Conservation (phyloP, 139 green algal species). For the Ettlia oleoabundans region DNA sequence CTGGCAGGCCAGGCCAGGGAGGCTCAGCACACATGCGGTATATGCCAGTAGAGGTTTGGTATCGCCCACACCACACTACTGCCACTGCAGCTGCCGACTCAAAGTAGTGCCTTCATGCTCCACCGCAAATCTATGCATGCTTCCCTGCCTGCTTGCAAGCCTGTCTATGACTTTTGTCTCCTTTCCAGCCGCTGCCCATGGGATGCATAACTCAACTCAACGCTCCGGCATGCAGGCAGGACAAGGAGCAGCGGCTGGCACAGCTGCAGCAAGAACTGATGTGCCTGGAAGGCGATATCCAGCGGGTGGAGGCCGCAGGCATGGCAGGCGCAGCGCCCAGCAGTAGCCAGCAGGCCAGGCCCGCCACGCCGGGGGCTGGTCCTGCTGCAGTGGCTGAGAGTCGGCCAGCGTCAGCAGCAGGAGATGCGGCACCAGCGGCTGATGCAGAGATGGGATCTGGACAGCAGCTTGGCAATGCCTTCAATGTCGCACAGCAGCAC, state of each 20-base stretch:
- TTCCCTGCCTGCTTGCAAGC: not conserved
- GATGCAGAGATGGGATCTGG: no score
- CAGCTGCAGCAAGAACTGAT: constrained; percentile 66
- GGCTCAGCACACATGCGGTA: not conserved
- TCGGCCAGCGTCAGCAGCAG: not conserved
- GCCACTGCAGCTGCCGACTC: no score
- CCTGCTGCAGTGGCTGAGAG: constrained; percentile 3
- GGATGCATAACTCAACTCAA: not conserved
- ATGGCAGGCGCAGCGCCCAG: not conserved
- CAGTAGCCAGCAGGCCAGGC: constrained; percentile 22
- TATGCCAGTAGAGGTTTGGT: not conserved
- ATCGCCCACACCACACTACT: no score
- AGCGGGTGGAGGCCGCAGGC: constrained; percentile 37
- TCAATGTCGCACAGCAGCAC: no score
- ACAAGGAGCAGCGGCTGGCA: constrained; percentile 49
- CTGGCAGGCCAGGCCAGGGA: not conserved
- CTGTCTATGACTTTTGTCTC: not conserved
- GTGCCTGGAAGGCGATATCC: constrained; percentile 68
- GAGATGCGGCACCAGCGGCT: not conserved
- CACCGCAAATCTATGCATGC: no score
- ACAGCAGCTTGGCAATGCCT: no score
- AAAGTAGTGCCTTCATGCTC: no score
- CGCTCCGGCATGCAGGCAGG: constrained; percentile 30
- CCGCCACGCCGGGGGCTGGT: not conserved
- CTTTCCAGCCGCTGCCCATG: not conserved